Conservation (phyloP, 169 alveolate species). For the Cyclospora cayetanensis region DNA sequence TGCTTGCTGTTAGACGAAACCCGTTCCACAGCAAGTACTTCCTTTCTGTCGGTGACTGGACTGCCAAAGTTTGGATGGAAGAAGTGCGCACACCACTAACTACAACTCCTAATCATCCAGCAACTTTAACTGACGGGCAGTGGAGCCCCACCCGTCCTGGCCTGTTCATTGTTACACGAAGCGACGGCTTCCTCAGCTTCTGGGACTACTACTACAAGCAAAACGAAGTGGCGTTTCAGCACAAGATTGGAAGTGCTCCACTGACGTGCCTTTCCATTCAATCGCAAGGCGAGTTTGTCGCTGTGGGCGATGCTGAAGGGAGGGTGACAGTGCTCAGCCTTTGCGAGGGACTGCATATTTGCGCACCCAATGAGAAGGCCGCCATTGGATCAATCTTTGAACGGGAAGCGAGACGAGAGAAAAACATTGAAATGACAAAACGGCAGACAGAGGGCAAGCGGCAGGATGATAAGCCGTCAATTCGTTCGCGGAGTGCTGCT, state of each 20-base stretch:
- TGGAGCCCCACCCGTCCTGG: constrained; percentile 95
- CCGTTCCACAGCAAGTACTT: constrained; percentile 91
- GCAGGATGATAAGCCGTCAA: constrained; percentile 82
- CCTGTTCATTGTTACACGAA: constrained; percentile 82
- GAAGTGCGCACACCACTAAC: constrained; percentile 95
- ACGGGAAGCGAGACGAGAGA: constrained; percentile 92
- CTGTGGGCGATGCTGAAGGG: constrained; percentile 94
- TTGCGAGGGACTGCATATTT: constrained; percentile 85
- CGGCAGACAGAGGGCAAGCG: constrained; percentile 73
- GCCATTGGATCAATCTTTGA: constrained; percentile 86
- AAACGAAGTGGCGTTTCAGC: constrained; percentile 91
- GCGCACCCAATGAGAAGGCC: constrained; percentile 85
- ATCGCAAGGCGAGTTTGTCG: constrained; percentile 83
- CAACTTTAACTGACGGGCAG: constrained; percentile 87
- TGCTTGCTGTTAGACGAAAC: constrained; percentile 86
- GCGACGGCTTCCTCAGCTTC: constrained; percentile 91
- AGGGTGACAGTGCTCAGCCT: constrained; percentile 90
- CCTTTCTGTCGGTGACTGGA: constrained; percentile 95
- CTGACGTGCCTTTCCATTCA: constrained; percentile 37
- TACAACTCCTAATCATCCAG: constrained; percentile 90
- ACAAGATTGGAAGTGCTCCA: constrained; percentile 86
- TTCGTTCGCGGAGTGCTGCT: constrained; percentile 15
- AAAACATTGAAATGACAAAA: constrained; percentile 86
- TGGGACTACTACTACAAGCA: constrained; percentile 93
- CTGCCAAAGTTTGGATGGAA: constrained; percentile 91